Evolutionary conservation across 169 alveolate genomes (phyloP).

Genomic region (Eimeria maxima): DNA sequence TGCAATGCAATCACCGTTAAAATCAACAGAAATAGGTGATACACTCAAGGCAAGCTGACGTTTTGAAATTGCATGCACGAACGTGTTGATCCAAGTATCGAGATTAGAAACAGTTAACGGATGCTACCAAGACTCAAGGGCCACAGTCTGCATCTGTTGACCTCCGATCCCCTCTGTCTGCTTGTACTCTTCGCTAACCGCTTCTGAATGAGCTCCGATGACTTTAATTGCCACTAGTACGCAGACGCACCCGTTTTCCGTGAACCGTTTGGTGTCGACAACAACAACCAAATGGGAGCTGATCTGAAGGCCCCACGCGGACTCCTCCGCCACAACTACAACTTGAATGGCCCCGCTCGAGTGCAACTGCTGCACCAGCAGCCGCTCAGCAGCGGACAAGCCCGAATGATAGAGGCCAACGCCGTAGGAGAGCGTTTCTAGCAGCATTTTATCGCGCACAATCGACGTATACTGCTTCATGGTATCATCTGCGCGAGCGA

Average conservation of each 20-base stretch:
- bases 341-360: slow-evolving; percentile 93
- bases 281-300: slow-evolving; percentile 91
- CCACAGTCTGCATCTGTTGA: neutral
- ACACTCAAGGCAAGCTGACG: neutral
- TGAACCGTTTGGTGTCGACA: slow-evolving; percentile 90
- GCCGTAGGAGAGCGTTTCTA: slow-evolving; percentile 88
- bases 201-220: neutral
- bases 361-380: slow-evolving; percentile 90
- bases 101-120: neutral
- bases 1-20: neutral
- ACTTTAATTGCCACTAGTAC: neutral
- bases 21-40: neutral
- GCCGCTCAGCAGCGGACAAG: slow-evolving; percentile 90
- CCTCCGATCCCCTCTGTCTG: neutral
- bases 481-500: slow-evolving; percentile 75
- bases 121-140: neutral
- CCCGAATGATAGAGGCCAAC: slow-evolving; percentile 95
- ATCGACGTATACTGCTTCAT: slow-evolving; percentile 83
- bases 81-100: neutral
- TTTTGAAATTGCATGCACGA: neutral
- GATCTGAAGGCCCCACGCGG: slow-evolving; percentile 95
- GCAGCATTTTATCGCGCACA: slow-evolving; percentile 87
- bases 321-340: slow-evolving; percentile 94
- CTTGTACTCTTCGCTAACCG: neutral
- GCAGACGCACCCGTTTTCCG: slow-evolving; percentile 83